These are phyloP conservation scores for Boletellus sp. DNA, from an alignment of 768 basidiomycete genomes.

Conservation along the genomic window DNA sequence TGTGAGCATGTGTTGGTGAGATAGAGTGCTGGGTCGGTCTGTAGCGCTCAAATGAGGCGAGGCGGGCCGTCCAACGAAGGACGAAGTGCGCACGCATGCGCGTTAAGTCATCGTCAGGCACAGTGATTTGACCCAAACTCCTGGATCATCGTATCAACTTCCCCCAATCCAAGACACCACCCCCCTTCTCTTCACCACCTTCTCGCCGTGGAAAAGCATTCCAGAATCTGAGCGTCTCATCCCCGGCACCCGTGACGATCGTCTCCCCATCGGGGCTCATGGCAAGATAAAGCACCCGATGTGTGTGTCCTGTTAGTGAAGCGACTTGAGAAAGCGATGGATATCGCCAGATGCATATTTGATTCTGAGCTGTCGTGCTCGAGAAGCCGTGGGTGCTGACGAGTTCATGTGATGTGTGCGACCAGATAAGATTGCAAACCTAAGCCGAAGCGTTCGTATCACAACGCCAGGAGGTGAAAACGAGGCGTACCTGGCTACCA, in stretches of 20 bases:
- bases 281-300: conserved; percentile 93
- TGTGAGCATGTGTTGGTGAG: conserved; percentile 25
- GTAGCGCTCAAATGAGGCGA: background rate
- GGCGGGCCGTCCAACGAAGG: background rate
- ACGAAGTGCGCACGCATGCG: conserved; percentile 5
- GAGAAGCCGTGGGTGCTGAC: conserved; percentile 98
- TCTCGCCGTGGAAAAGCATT: conserved; percentile 89
- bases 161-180: conserved; percentile 45
- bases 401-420: conserved; percentile 90
- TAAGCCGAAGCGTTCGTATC: conserved; percentile 30
- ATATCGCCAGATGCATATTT: conserved; percentile 95
- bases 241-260: conserved; percentile 96
- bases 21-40: conserved; percentile 18
- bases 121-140: background rate
- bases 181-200: conserved; percentile 33
- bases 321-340: conserved; percentile 93
- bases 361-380: conserved; percentile 89
- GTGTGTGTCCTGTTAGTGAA: conserved; percentile 89
- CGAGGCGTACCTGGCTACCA: conserved; percentile 74
- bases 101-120: background rate
- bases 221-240: conserved; percentile 97
- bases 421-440: conserved; percentile 99
- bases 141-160: conserved; percentile 45
- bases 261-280: conserved; percentile 98
- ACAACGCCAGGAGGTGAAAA: background rate